Conservation (phyloP, 768 basidiomycete genomes). For the Xerocomellus dryophilus region DNA sequence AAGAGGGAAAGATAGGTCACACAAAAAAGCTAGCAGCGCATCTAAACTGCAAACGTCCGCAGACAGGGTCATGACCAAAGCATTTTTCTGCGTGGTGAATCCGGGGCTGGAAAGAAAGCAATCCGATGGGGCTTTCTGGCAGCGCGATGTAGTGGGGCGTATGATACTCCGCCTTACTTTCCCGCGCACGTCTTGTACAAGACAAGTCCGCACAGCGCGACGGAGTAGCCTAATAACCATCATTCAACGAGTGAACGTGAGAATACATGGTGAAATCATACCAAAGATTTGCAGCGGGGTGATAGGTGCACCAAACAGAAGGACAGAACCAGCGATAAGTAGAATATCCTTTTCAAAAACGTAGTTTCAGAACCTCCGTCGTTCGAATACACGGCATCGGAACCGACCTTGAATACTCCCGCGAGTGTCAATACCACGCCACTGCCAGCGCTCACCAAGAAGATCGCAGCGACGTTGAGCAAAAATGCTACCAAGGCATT, state of each 20-base stretch:
- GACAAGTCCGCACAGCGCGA: constrained; percentile 82
- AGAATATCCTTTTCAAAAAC: constrained; percentile 71
- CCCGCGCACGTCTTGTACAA: constrained; percentile 77
- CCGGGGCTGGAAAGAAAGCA: not conserved
- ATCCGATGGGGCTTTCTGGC: not conserved
- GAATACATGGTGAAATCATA: constrained; percentile 23
- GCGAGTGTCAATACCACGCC: constrained; percentile 90
- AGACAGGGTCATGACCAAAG: not conserved
- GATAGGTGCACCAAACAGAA: constrained; percentile 78
- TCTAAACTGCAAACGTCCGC: not conserved
- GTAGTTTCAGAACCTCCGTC: constrained; percentile 10
- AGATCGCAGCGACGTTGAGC: constrained; percentile 91
- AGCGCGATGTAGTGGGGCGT: not conserved
- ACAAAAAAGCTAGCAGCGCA: not conserved
- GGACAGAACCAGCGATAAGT: constrained; percentile 85
- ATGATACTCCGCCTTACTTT: constrained; percentile 38
- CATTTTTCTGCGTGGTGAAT: not conserved
- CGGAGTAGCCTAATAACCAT: constrained; percentile 64
- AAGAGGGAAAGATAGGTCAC: not conserved
- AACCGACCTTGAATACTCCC: constrained; percentile 82
- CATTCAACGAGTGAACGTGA: not conserved
- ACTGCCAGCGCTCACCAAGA: constrained; percentile 84
- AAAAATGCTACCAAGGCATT: constrained; percentile 89
- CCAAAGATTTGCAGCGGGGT: constrained; percentile 85
- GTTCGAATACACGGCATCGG: not conserved